A percentile compares a stretch with the other conserved stretches of the same genome.
Conservation (phyloP, 352 stramenopile genomes). For the Phytophthora aleatoria region DNA sequence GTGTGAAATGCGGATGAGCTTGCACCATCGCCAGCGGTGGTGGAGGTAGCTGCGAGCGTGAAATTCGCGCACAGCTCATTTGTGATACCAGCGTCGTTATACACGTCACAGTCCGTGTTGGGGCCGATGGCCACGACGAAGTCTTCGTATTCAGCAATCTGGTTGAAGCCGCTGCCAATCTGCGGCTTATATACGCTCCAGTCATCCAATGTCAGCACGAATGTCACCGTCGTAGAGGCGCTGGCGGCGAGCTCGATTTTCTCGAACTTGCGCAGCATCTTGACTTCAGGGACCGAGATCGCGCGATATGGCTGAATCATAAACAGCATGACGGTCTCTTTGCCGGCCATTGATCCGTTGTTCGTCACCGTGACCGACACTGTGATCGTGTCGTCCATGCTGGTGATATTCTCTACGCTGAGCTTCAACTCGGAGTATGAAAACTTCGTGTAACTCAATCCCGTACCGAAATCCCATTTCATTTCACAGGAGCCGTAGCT, state of each 20-base stretch:
- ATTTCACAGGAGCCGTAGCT: slow-evolving; percentile 49
- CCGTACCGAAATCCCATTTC: slow-evolving; percentile 68
- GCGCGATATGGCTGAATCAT: slow-evolving; percentile 64
- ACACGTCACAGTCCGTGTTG: slow-evolving; percentile 71
- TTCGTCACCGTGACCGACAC: slow-evolving; percentile 73
- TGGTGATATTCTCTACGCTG: slow-evolving; percentile 34
- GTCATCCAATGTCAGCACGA: slow-evolving; percentile 50
- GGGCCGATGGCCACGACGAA: slow-evolving; percentile 70
- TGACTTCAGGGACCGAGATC: slow-evolving; percentile 73
- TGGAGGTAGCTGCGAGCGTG: slow-evolving; percentile 24
- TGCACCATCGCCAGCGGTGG: slow-evolving; percentile 17
- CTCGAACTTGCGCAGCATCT: slow-evolving; percentile 78
- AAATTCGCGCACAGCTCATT: slow-evolving; percentile 53
- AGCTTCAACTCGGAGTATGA: slow-evolving; percentile 50
- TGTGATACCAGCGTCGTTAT: slow-evolving; percentile 35
- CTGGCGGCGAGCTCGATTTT: slow-evolving; percentile 64
- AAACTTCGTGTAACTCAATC: slow-evolving; percentile 75
- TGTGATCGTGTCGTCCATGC: slow-evolving; percentile 22
- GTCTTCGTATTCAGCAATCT: slow-evolving; percentile 60
- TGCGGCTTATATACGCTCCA: slow-evolving; percentile 66
- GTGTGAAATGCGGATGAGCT: slow-evolving; percentile 12
- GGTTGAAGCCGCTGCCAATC: slow-evolving; percentile 56
- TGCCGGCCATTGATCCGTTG: slow-evolving; percentile 51
- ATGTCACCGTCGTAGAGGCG: slow-evolving; percentile 34
- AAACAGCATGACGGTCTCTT: slow-evolving; percentile 82